Evolutionary conservation across 805 yeast genomes (phyloP), one percentile per base, ranked within the genome.

Genomic region (Debaryomyces hansenii): DNA sequence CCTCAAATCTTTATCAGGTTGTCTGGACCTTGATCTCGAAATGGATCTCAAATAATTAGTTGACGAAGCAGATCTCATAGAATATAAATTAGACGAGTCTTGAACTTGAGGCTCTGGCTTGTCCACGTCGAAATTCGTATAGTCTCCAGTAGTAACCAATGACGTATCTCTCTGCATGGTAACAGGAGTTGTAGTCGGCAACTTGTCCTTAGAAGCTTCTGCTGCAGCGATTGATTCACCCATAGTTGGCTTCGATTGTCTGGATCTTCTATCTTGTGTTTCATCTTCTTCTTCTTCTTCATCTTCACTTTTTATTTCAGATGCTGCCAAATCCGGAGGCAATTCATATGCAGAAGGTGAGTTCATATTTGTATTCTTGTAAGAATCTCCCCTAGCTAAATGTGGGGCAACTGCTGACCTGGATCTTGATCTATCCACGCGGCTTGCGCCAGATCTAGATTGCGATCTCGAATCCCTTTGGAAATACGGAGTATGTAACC

Each of bases 361-460:
- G 40, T 74, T 77, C 12, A 64, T 63, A 41, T 74, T 70, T 9
- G 82, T 79, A 55, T 79, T 77, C 55, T 84, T 87, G 59, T 85
- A 85, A 1, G 90, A 82, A 52, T 85, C 91, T 32, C 92, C 94
- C 50, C 87, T 74, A 2, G 92, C 91, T 56, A 86, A 70, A 64
- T 85, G 88, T 1, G 90, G 90, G 46, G 60, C 52, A 4, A 55
- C 50, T 6, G 62, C 48, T 10, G 71, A 60, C 33, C 67, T 52
- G 1, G 58, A 53, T 45, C 58, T 51, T 9, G 62, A 57, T 45
- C 61, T 53, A 3, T 53, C 51, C 3, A 58, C 42, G 3, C 49
- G 39, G 6, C 62, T 54, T n/a, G 66, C 53, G 35, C 66, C 70
- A 18, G 70, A 51, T 65, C 79, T 55, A 49, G 60, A 47, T 16